A percentile compares a stretch with the other conserved stretches of the same genome.
These are phyloP conservation scores for Saccharomyces hybrid DNA, from an alignment of 1,139 yeast species.

Conservation along the genomic window DNA sequence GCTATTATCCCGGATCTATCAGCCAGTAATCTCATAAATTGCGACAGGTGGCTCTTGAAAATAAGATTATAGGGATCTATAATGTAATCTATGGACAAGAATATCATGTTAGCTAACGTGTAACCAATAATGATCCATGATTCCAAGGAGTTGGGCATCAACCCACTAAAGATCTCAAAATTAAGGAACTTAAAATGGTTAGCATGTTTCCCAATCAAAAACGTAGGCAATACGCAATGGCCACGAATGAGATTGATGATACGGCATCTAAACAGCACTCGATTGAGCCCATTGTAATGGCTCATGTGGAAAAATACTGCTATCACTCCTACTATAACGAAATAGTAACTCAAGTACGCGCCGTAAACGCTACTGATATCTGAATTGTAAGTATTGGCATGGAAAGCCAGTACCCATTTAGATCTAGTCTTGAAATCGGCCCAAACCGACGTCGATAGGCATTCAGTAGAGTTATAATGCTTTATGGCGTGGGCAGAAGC, in stretches of 20 bases:
- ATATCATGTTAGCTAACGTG: constrained; percentile 39
- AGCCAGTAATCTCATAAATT: constrained; percentile 32
- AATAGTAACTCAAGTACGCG: constrained; percentile 11
- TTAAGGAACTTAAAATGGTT: constrained; percentile 7
- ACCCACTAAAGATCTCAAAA: constrained; percentile 10
- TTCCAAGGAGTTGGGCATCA: constrained; percentile 48
- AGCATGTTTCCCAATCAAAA: constrained; percentile 15
- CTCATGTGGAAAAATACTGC: constrained; percentile 10
- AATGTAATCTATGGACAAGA: constrained; percentile 34
- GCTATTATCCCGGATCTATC: constrained; percentile 53
- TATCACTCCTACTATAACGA: constrained; percentile 8
- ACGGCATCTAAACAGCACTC: constrained; percentile 6
- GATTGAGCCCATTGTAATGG: constrained; percentile 11
- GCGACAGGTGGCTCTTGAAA: constrained; percentile 38
- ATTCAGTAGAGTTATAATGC: not conserved
- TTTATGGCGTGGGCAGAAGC: not conserved
- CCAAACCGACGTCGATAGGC: not conserved
- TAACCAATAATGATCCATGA: constrained; percentile 43
- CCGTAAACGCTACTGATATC: constrained; percentile 16
- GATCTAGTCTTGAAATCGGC: constrained; percentile 4
- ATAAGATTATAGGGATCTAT: constrained; percentile 38
- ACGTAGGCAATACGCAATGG: constrained; percentile 12
- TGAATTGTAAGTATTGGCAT: constrained; percentile 14
- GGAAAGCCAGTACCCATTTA: constrained; percentile 13
- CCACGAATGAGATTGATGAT: constrained; percentile 14